Percentiles rank a stretch among this genome's conserved stretches.
Evolutionary conservation across 2,329 filamentous ascomycete genomes (phyloP).

Genomic region (Capronia coronata): DNA sequence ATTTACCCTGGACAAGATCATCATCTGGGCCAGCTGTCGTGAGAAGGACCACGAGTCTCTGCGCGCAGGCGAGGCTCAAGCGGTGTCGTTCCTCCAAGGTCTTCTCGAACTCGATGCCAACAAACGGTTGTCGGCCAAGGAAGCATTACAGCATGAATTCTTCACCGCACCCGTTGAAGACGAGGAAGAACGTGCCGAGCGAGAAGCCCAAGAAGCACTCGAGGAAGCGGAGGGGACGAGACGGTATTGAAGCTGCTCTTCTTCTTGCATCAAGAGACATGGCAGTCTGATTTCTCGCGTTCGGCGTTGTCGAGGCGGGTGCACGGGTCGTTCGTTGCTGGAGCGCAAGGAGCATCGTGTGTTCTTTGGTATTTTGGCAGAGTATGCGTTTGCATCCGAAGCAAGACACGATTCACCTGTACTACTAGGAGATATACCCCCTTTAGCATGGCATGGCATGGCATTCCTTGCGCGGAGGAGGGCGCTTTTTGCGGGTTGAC

Average conservation of each 20-base stretch:
- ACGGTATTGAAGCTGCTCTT: slow-evolving; percentile 10
- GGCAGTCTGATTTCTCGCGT: too few relatives aligned
- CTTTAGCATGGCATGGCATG: slow-evolving; percentile 8
- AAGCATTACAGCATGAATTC: slow-evolving; percentile 42
- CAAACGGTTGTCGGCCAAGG: slow-evolving; percentile 39
- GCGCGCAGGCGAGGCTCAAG: slow-evolving; percentile 42
- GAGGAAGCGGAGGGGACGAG: slow-evolving; percentile 10
- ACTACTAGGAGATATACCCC: slow-evolving; percentile 23
- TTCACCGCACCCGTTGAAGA: slow-evolving; percentile 36
- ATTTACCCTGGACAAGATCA: slow-evolving; percentile 85
- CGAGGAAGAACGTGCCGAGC: slow-evolving; percentile 26
- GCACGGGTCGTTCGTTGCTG: too few relatives aligned
- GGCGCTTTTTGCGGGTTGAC: not conserved
- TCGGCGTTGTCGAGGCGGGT: too few relatives aligned
- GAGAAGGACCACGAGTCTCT: slow-evolving; percentile 50
- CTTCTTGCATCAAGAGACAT: too few relatives aligned
- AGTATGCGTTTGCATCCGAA: not conserved
- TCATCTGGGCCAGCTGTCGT: slow-evolving; percentile 87
- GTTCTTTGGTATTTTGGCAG: too few relatives aligned
- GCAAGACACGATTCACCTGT: slow-evolving; percentile 1
- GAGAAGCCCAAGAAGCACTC: slow-evolving; percentile 22
- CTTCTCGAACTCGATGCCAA: slow-evolving; percentile 42
- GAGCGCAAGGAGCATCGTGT: too few relatives aligned
- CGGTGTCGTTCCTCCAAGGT: slow-evolving; percentile 38
- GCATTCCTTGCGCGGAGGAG: not conserved